Base-by-base conservation (phyloP, 441 rosid species). In the Breynia disticha region DNA sequence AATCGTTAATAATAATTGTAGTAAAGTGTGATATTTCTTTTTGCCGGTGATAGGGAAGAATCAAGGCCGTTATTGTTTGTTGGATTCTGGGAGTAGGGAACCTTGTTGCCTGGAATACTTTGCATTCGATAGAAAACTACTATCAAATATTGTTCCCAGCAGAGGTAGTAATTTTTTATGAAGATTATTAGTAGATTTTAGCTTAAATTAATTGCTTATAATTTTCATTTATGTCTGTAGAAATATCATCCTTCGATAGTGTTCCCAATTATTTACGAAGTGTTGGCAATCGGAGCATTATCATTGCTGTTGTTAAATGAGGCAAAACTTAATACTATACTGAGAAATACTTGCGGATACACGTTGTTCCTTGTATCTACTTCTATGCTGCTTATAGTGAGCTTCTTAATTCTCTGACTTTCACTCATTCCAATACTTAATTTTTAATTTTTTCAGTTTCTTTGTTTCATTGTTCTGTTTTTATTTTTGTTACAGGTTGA, bases 161-260 rank as follows among this genome's bases (percentile, higher is more conserved):
- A 55, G 20, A 2, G 1, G 7, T 52, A 50, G 8, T 2, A 10
- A 4, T 8, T 2, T 16, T 50, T 37, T 7, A n/a, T 5, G 17
- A 19, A 4, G 12, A 11, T 12, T 2, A n/a, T n/a, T n/a, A n/a
- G n/a, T n/a, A n/a, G n/a, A n/a, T n/a, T n/a, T n/a, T n/a, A n/a
- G n/a, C n/a, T n/a, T n/a, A n/a, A n/a, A n/a, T n/a, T n/a, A n/a
- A 5, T 7, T 37, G 0, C 8, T 4, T 22, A 43, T 19, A 6
- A 20, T 16, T 68, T 50, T 39, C 47, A 9, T 32, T 62, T 22
- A 46, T 44, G 8, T 53, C 16, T 52, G 62, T 54, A 87, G 94
- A 59, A 52, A 35, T 87, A 80, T 59, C 97, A 86, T 76, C 95
- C 97, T 53, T 76, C 95, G 63, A 82, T 94, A 56, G 87, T 79